Evolutionary conservation across 306 rosid species (phyloP), one percentile per base, ranked within the genome.

Genomic region (Fragaria vesca): DNA sequence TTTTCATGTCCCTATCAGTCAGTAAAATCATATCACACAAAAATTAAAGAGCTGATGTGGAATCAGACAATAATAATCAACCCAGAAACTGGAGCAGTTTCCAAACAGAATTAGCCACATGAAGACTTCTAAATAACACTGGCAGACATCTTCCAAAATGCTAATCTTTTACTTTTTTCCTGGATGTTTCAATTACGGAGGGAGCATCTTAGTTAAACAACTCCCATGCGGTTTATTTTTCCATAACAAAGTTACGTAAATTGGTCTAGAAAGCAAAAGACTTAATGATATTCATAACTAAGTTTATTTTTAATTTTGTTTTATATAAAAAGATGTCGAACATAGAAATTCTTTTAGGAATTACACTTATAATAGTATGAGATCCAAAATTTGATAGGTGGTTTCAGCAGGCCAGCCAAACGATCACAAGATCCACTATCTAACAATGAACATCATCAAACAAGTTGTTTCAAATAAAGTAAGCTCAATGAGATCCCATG

Each of bases 1-100:
- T 84, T 92, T 81, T 89, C 98, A 85, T 92, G 97, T 61, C 91
- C 97, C 98, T 95, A 74, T 11, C 83, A 72, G 68, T 73, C 50
- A 76, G 78, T 50, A 85, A 76, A 80, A 66, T 63, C 69, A 80
- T 3, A 45, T 30, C 24, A 66, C 48, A 66, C 36, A 71, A 30
- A 61, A 58, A 28, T 50, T 52, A 61, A 78, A 47, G 13, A 69
- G 69, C 66, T 57, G 68, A 32, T 58, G 15, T 48, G 6, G 15
- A 75, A 63, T 48, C 74, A 45, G 67, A 66, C 74, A 68, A 54
- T 12, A 24, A 38, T n/a, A 55, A 66, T 66, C 72, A 16, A 66
- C 54, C 32, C 65, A 69, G 76, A 65, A 70, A 76, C 74, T 62
- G 55, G 57, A 69, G 21, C 21, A 63, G 12, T 30, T 32, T 47